Evolutionary conservation across 495 filamentous ascomycete species (phyloP), one percentile per base, ranked within the genome.

Genomic region (Aspergillus affinis): DNA sequence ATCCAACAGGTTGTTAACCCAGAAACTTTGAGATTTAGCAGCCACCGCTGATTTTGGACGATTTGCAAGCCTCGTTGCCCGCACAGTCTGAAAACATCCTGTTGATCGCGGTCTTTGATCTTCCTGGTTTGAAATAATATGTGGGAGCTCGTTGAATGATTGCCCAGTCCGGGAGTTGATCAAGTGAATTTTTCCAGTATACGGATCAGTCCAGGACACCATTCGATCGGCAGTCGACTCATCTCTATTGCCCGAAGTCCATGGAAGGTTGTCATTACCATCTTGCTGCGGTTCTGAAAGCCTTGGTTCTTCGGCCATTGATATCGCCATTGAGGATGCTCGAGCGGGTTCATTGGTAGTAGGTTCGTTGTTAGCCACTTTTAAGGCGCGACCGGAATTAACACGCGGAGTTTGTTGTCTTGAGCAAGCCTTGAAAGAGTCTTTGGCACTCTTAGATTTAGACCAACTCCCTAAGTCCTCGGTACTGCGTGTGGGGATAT

Each of bases 151-250:
- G 15, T 47, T 48, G 29, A 68, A 61, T 13, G 82, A 81, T 49
- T 84, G 81, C 6, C 89, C 89, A 32, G 87, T 91, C 44, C 83
- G 77, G 13, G 77, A 67, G 64, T 90, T 85, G 19, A 92, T 72
- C 18, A 81, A 65, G 53, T 85, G 80, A 6, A 64, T 78, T 59
- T 79, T 75, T 57, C 84, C 87, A 4, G 88, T 90, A 9, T 69
- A 60, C 3, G 88, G 90, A 62, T 94, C 84, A n/a, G 73, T 75
- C 91, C 90, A 95, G 21, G 75, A 60, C 13, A 90, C 74, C 0
- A 75, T 68, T 3, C 75, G 71, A 47, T 81, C 78, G 15, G 55
- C 19, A 1, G 58, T 18, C 2, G 52, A n/a, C 23, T 55, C 44
- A 21, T 46, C 23, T 12, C 48, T 20, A 19, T 30, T 23, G 0